Evolutionary conservation across 129 eudicot species (phyloP).

Genomic region (Sambucus nigra): DNA sequence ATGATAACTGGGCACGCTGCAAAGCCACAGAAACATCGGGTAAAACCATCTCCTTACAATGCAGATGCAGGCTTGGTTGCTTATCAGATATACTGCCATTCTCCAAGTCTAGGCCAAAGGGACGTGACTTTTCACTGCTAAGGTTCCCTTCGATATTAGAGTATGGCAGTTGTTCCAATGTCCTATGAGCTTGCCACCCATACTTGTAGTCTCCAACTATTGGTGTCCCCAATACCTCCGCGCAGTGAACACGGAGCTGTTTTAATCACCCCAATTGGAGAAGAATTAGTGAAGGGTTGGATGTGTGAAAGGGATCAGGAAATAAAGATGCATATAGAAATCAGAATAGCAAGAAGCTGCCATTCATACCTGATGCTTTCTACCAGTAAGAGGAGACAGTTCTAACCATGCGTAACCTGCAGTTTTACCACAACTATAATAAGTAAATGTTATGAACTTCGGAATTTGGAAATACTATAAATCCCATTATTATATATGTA

Average conservation of each 20-base stretch:
- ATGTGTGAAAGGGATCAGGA: background rate
- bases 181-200: constrained; percentile 95
- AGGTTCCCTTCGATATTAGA: constrained; percentile 16
- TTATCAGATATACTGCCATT: constrained; percentile 62
- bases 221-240: constrained; percentile 96
- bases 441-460: too few species aligned
- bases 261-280: background rate
- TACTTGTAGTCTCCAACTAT: constrained; percentile 98
- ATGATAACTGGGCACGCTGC: constrained; percentile 24
- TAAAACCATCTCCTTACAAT: constrained; percentile 77
- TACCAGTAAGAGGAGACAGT: constrained; percentile 86
- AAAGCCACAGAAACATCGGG: constrained; percentile 61
- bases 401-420: constrained; percentile 95
- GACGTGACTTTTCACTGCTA: constrained; percentile 14
- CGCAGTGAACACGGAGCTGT: constrained; percentile 93
- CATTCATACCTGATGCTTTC: constrained; percentile 84
- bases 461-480: too few species aligned
- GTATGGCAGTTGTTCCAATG: constrained; percentile 28
- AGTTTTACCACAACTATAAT: constrained; percentile 12
- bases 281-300: constrained; percentile 2
- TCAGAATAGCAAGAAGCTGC: background rate
- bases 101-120: constrained; percentile 52
- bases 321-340: background rate
- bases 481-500: too few species aligned
- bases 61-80: constrained; percentile 78